Base-by-base conservation (phyloP, 2,329 filamentous ascomycete species). In the Fusarium pseudocircinatum region DNA sequence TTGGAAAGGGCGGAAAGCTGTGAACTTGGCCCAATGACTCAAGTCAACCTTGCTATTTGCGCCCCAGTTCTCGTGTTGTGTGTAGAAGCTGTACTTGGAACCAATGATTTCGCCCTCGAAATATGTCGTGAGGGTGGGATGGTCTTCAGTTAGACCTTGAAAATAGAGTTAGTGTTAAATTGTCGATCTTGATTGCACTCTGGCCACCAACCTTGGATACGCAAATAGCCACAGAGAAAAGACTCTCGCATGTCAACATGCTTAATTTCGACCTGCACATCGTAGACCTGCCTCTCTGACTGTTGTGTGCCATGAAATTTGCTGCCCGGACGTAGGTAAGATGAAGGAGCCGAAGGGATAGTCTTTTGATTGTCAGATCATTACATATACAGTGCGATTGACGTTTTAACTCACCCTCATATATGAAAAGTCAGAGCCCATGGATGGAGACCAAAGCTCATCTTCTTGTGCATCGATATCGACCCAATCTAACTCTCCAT, bases 61-160 rank as follows among this genome's bases (percentile, higher is more conserved):
- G 60, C 96, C 96, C 96, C 96, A 99, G 77, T 91, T 90, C 64
- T 94, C 90, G 81, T 98, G 94, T 73, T 93, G 90, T 42, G 96
- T 99, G 72, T 93, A 89, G 84, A 99, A 99, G n/a, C 91, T 93
- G 84, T 98, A 95, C 80, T 97, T 97, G 64, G 91, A 92, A 54
- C 96, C 96, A 74, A 99, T 98, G 61, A 99, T 97, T 83, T 99
- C 96, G 81, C 96, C 95, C 83, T 98, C 96, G 78, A 99, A 99
- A 81, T 97, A 99, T 3, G 96, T 99, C 14, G 96, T 98, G 57
- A 99, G 87, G n/a, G 95, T 98, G 18, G 96, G 96, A 81, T 98
- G 96, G 83, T 98, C 95, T 80, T 97, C 93, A 1, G 96, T 98
- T 22, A 99, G 87, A 59, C 95, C 95, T 98, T 75, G 16, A 26